These are phyloP conservation scores for Zangia roseola DNA, from an alignment of 768 basidiomycete genomes.

Conservation along the genomic window DNA sequence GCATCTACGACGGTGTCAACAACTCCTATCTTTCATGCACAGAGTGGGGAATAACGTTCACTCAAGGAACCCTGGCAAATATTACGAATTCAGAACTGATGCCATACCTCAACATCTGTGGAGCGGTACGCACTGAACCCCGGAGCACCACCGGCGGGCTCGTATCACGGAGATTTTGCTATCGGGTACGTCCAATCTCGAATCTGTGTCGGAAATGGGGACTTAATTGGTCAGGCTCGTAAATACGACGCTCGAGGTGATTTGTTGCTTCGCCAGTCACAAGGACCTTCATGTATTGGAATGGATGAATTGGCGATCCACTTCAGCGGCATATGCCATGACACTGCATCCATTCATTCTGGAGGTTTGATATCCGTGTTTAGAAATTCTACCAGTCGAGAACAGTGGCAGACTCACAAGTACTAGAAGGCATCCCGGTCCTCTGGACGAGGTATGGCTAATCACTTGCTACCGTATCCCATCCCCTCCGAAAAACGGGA, in stretches of 20 bases:
- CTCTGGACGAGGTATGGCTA: too few species aligned
- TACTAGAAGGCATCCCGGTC: too few species aligned
- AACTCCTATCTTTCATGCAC: constrained; percentile 46
- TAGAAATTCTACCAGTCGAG: too few species aligned
- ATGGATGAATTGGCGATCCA: constrained; percentile 53
- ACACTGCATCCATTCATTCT: constrained; percentile 57
- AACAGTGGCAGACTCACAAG: too few species aligned
- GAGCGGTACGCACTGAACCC: constrained; percentile 50
- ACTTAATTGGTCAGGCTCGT: constrained; percentile 19
- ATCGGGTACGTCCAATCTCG: constrained; percentile 51
- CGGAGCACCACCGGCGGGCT: constrained; percentile 67
- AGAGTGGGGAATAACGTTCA: neutral
- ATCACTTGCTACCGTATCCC: constrained; percentile 79
- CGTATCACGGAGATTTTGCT: constrained; percentile 66
- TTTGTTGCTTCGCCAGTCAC: constrained; percentile 54
- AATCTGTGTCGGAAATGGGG: neutral
- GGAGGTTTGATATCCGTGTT: constrained; percentile 36
- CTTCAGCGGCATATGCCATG: constrained; percentile 84
- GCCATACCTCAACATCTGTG: constrained; percentile 64
- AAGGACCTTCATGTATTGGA: constrained; percentile 65
- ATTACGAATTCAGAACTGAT: constrained; percentile 55
- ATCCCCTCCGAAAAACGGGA: constrained; percentile 96
- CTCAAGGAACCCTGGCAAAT: constrained; percentile 46
- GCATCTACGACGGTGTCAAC: constrained; percentile 44
- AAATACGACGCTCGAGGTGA: constrained; percentile 62